Base-by-base conservation (phyloP, 768 basidiomycete species). In the Xerocomellus amylosporus region DNA sequence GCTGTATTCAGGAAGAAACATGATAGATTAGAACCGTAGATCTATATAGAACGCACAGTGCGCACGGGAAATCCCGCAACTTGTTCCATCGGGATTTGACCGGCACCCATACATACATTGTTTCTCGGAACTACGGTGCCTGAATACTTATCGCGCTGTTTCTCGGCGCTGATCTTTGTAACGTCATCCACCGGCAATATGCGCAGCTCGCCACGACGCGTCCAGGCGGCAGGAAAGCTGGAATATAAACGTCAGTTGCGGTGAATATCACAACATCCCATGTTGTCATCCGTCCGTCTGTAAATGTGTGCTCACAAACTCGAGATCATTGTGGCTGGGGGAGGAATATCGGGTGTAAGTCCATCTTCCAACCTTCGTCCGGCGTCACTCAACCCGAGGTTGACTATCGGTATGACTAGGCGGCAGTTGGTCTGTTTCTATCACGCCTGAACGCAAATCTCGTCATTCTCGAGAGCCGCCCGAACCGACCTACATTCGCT, bases 261-360 rank as follows among this genome's bases (percentile, higher is more conserved):
- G 19, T 26, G 37, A 28, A 6, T 30, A 13, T 30, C 10, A 9
- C 30, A 38, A 4, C 17, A 37, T 40, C 39, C 42, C 43, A 26
- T 49, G 13, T 51, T n/a, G 39, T 53, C 34, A 37, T 22, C n/a
- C 42, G 2, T 19, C 19, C 34, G 26, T 44, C 43, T 14, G 26
- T 31, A 45, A 51, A 65, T 69, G 68, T 46, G 31, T 17, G 45
- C 55, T 9, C 37, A 54, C 33, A 64, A 53, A 24, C 46, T 53
- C 26, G 58, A 68, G 30, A 63, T 71, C 33, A 61, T 71, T 46
- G 42, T 69, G 24, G 68, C 59, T 8, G 68, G 68, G 17, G 69
- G 63, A 53, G 68, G 68, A 4, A 55, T 68, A 54, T 46, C 61
- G 22, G 70, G 68, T 46, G 68, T 58, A 51, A 54, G 70, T 60